These are phyloP conservation scores for Nannizziopsis arthrosporioides DNA, from an alignment of 2,329 filamentous ascomycete genomes.

Conservation along the genomic window DNA sequence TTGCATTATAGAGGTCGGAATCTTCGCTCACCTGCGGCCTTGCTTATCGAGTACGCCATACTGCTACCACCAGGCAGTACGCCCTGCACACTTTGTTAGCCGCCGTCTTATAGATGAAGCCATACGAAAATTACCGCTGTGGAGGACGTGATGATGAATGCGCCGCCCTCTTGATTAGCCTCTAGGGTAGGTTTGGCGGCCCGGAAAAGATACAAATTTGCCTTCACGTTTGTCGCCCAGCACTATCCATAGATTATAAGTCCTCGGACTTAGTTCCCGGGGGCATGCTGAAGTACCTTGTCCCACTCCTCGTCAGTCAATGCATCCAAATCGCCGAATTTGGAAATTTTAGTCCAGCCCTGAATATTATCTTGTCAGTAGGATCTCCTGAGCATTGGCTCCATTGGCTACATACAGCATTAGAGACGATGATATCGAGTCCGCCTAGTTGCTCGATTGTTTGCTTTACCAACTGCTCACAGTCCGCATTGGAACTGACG, in stretches of 20 bases:
- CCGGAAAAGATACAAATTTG: constrained; percentile 43
- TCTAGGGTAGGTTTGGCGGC: constrained; percentile 49
- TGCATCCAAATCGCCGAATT: constrained; percentile 47
- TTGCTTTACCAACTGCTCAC: constrained; percentile 48
- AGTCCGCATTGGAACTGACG: constrained; percentile 48
- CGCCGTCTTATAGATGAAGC: not conserved
- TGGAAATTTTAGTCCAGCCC: constrained; percentile 52
- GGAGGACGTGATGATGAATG: constrained; percentile 52
- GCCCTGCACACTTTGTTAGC: constrained; percentile 36
- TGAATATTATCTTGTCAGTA: constrained; percentile 17
- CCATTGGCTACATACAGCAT: constrained; percentile 43
- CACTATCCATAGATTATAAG: constrained; percentile 32
- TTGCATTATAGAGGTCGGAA: not conserved
- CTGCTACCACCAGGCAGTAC: constrained; percentile 43
- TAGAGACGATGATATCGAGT: constrained; percentile 66
- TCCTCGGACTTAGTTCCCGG: not conserved
- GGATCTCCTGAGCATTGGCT: not conserved
- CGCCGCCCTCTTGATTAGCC: constrained; percentile 50
- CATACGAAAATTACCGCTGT: constrained; percentile 39
- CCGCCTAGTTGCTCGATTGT: constrained; percentile 52
- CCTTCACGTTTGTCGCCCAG: constrained; percentile 52
- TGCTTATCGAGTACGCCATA: constrained; percentile 65
- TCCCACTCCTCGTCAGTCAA: constrained; percentile 53
- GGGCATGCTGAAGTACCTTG: constrained; percentile 32
- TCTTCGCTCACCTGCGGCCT: constrained; percentile 49